phyloP scores from a whole-genome alignment of 2,329 filamentous ascomycete genomes.

The Pseudogymnoascus sp. region DNA sequence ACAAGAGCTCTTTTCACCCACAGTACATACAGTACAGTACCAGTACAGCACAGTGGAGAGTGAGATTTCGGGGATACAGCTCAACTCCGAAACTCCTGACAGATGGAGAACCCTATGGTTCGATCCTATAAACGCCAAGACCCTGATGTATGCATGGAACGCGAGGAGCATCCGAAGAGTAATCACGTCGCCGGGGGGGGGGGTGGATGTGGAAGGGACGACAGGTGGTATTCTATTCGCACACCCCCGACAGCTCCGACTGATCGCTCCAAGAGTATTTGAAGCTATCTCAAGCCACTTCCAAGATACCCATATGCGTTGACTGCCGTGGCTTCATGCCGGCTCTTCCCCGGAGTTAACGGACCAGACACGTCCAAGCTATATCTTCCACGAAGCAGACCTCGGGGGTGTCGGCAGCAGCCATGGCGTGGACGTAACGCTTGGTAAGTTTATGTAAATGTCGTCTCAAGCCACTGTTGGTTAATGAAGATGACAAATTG shows the following conservation, averaged over 20 bases:
- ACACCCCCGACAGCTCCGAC: neutral
- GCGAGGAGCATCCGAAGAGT: neutral
- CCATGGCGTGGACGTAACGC: neutral
- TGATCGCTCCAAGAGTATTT: neutral
- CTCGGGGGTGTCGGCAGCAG: neutral
- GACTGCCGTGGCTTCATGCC: neutral
- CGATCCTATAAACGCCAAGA: neutral
- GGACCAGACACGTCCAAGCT: neutral
- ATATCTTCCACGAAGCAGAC: neutral
- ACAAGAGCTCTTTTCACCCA: neutral
- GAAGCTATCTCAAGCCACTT: neutral
- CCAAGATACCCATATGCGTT: neutral
- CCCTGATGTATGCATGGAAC: slow-evolving; percentile 6
- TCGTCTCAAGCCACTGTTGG: neutral
- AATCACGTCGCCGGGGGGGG: neutral
- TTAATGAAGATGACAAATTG: slow-evolving; percentile 8
- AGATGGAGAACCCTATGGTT: neutral
- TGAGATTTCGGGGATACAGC: slow-evolving; percentile 7
- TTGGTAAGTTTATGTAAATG: slow-evolving; percentile 7
- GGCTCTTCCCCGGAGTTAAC: neutral
- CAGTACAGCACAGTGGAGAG: neutral
- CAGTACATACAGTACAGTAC: neutral
- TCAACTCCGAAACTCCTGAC: slow-evolving; percentile 2
- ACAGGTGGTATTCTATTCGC: neutral
- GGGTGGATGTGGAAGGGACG: neutral